phyloP scores from a whole-genome alignment of 1,139 yeast species.

The Martiniozyma asiatica region DNA sequence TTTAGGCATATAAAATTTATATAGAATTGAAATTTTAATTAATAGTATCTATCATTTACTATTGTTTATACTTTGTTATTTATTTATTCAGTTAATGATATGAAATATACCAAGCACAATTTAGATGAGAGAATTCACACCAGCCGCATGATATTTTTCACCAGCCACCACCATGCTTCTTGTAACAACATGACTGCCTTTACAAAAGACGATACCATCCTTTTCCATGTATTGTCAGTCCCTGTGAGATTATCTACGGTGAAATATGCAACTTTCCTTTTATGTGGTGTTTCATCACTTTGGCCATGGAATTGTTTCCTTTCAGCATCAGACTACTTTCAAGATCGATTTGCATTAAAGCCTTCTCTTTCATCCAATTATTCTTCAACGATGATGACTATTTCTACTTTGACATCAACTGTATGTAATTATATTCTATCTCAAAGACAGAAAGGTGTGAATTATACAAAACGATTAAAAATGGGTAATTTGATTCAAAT shows the following conservation, averaged over 20 bases:
- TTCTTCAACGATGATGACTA: slow-evolving; percentile 82
- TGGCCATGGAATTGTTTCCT: slow-evolving; percentile 98
- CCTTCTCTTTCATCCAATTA: slow-evolving; percentile 48
- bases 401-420: slow-evolving; percentile 65
- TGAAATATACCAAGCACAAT: no score
- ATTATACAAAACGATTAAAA: slow-evolving; percentile 48
- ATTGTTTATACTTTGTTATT: no score
- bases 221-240: no score
- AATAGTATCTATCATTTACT: no score
- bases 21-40: no score
- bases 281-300: slow-evolving; percentile 65
- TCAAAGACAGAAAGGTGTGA: slow-evolving; percentile 50
- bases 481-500: slow-evolving; percentile 49
- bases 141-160: no score
- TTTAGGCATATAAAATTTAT: no score
- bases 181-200: no score
- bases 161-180: no score
- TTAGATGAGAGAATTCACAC: no score
- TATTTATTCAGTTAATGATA: no score
- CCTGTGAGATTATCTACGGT: slow-evolving; percentile 16
- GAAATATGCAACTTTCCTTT: slow-evolving; percentile 49
- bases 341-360: slow-evolving; percentile 44
- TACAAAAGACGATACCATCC: no score
- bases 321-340: slow-evolving; percentile 76
- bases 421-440: slow-evolving; percentile 53